Evolutionary conservation across 1,139 yeast species (phyloP).

Genomic region (Suhomyces anneliseae): DNA sequence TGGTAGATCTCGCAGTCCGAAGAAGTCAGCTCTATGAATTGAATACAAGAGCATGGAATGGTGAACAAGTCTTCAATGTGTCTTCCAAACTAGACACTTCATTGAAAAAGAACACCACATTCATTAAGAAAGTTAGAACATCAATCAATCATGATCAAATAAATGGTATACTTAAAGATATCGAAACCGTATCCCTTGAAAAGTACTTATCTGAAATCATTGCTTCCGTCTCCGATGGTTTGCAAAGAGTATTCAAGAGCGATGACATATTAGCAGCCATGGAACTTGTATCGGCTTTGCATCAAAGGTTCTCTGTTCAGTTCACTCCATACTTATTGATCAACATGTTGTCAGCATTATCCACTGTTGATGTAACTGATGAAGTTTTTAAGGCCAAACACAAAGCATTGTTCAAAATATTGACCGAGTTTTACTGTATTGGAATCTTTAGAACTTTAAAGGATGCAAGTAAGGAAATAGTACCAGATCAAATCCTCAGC

Average conservation of each 20-base stretch:
- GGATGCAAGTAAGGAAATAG: conserved; percentile 29
- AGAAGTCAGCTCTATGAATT: conserved; percentile 39
- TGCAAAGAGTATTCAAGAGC: conserved; percentile 51
- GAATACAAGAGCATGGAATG: conserved; percentile 58
- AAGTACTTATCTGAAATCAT: conserved; percentile 77
- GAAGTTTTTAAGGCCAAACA: conserved; percentile 32
- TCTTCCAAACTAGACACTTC: conserved; percentile 63
- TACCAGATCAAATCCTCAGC: conserved; percentile 25
- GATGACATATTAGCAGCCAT: conserved; percentile 66
- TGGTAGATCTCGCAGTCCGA: conserved; percentile 11
- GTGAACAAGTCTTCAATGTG: conserved; percentile 29
- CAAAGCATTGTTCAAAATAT: conserved; percentile 51
- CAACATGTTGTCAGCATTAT: conserved; percentile 46
- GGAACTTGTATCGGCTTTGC: conserved; percentile 70
- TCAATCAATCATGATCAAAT: conserved; percentile 52
- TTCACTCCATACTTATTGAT: conserved; percentile 57
- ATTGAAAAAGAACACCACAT: conserved; percentile 80
- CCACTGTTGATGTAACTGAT: not conserved
- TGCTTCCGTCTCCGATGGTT: conserved; percentile 62
- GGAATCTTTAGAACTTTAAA: conserved; percentile 53
- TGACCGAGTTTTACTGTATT: conserved; percentile 63
- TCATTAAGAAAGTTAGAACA: conserved; percentile 67
- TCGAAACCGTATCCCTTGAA: conserved; percentile 62
- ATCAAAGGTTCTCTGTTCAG: conserved; percentile 62
- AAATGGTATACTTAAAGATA: conserved; percentile 55